phyloP scores from a whole-genome alignment of 176 grass and related monocot species.

The Poa pratensis region DNA sequence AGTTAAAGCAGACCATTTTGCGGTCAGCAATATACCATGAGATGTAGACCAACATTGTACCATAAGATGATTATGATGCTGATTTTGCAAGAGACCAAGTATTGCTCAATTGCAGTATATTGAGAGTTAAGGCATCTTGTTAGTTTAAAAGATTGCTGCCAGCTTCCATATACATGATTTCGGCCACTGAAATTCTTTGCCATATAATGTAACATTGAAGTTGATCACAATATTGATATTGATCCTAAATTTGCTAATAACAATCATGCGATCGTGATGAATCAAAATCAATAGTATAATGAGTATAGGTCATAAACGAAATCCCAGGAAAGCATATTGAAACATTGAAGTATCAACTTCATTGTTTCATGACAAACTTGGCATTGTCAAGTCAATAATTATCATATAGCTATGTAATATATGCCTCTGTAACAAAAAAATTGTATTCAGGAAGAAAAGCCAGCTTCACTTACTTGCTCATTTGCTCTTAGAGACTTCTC shows the following conservation, averaged over 20 bases:
- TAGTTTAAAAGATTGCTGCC: neutral
- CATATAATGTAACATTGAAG: neutral
- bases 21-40: conserved; percentile 13
- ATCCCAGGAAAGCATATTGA: conserved; percentile 19
- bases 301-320: neutral
- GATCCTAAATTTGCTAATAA: neutral
- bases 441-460: conserved; percentile 20
- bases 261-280: neutral
- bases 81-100: conserved; percentile 10
- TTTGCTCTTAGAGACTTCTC: conserved; percentile 16
- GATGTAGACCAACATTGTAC: conserved; percentile 5
- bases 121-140: neutral
- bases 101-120: conserved; percentile 3
- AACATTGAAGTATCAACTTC: conserved; percentile 27
- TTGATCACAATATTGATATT: conserved; percentile 12
- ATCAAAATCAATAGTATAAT: conserved; percentile 24
- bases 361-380: conserved; percentile 21
- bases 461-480: conserved; percentile 47
- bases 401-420: conserved; percentile 27
- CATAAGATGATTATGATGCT: conserved; percentile 3
- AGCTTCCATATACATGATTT: neutral
- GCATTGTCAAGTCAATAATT: conserved; percentile 15
- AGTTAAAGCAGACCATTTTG: conserved; percentile 26
- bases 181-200: neutral
- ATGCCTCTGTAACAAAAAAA: neutral